These are phyloP conservation scores for Penicillium silybi DNA, from an alignment of 495 filamentous ascomycete species.

Conservation along the genomic window DNA sequence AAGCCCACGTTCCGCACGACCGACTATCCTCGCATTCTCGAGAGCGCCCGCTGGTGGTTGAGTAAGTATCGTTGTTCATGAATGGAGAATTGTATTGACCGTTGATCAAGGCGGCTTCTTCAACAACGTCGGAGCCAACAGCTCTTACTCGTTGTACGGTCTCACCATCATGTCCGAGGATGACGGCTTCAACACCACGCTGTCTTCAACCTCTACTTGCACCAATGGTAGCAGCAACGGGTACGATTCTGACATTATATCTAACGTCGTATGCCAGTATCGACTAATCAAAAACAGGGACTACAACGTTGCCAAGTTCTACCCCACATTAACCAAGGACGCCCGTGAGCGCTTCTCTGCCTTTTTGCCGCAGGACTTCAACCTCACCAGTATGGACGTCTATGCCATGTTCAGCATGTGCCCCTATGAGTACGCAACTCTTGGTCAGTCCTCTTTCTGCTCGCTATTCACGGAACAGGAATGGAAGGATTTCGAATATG, in stretches of 20 bases:
- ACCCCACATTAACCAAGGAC: constrained; percentile 16
- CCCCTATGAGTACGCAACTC: constrained; percentile 31
- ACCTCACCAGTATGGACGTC: constrained; percentile 46
- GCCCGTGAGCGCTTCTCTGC: constrained; percentile 18
- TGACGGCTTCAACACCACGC: constrained; percentile 46
- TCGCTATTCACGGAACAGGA: constrained; percentile 53
- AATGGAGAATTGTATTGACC: background rate
- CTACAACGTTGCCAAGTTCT: constrained; percentile 13
- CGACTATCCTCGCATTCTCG: constrained; percentile 44
- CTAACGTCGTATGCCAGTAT: too few relatives aligned
- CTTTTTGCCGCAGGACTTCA: constrained; percentile 34
- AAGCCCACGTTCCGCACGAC: constrained; percentile 50
- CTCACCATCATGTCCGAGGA: constrained; percentile 47
- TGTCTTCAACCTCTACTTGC: constrained; percentile 41
- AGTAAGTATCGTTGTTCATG: constrained; percentile 17
- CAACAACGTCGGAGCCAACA: constrained; percentile 31
- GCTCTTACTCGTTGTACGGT: constrained; percentile 35
- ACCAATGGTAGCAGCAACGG: constrained; percentile 5
- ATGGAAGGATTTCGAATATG: constrained; percentile 54
- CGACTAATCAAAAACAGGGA: background rate
- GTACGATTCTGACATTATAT: constrained; percentile 2
- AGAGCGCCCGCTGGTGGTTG: constrained; percentile 44
- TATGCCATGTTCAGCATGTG: constrained; percentile 51
- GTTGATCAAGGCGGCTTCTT: constrained; percentile 32
- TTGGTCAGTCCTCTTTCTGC: constrained; percentile 42